Base-by-base conservation (phyloP, 768 basidiomycete species). In the Arthromyces matolae region DNA sequence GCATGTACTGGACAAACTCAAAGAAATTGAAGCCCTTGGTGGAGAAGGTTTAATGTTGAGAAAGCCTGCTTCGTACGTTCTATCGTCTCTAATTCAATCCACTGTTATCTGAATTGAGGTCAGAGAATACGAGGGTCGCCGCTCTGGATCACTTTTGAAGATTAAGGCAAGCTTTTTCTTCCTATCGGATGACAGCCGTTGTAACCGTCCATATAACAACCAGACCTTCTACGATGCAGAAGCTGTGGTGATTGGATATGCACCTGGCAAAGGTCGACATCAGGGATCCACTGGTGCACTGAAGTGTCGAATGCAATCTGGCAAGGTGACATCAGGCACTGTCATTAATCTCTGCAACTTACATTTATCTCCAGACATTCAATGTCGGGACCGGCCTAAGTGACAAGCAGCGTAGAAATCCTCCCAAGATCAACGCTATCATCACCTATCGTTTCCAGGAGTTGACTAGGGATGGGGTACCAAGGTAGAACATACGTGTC, bases 1-100 rank as follows among this genome's bases (percentile, higher is more conserved):
- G 18, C 80, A 83, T 52, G 78, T 83, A 1, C 64, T 80, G 1
- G 70, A 77, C 42, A 74, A 71, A 54, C 67, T 83, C 45, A 76
- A 78, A 56, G 76, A 77, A 55, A 60, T 83, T 8, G 79, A 83
- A 56, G 60, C 56, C 5, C 53, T 78, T 10, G 80, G 80, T 10
- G 80, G 80, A 1, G 80, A 83, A 58, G 80, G 80, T 1, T 51
- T 83, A 14, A 83, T 83, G 80, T 64, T 81, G 22, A 63, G 80
- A 9, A 70, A 69, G 46, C 71, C 80, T 5, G 64, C 59, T 27
- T 80, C 79, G 74, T 77, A 50, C 42, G 73, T 68, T 28, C 23
- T 42, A 9, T 47, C 9, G 34, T 16, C 3, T 19, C 29, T 29
- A 20, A 18, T 23, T 13, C 6, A 25, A n/a, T n/a, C n/a, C n/a